Base-by-base conservation (phyloP, 345 rosid species). In the Eucalyptus cloeziana region DNA sequence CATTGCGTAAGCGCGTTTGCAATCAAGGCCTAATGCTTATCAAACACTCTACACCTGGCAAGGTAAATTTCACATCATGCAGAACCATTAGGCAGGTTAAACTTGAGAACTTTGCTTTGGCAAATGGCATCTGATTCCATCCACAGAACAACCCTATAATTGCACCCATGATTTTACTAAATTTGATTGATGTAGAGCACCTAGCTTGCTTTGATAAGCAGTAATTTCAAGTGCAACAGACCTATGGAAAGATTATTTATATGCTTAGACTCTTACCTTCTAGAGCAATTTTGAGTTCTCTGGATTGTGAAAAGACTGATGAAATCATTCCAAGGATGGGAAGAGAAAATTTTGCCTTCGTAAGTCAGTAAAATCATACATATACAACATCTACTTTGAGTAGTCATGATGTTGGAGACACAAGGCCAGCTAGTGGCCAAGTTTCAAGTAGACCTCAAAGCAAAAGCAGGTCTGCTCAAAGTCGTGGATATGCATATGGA, bases 201-300 rank as follows among this genome's bases (percentile, higher is more conserved):
- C 50, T 87, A 85, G 89, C 88, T 93, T 94, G 94, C 94, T 92
- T 92, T 87, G 90, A 85, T 90, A 91, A 62, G 91, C 92, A 90
- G 64, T 85, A 88, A 85, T 47, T 88, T 85, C 87, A 88, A 88
- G 90, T 88, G 85, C 64, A 45, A 14, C 49, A 88, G 33, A 85
- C 44, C 40, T 40, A 21, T 21, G 27, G 47, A 76, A 25, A 76
- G 47, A 76, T 76, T 2, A 76, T 76, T 76, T 76, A 40, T 76
- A 25, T 76, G 83, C 83, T 37, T 40, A 76, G 27, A 76, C 14
- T 17, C 83, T 76, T 76, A 76, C 83, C 83, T 76, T 76, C 47
- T 40, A 76, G 47, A 76, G 47, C 14, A 76, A 76, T 76, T 71
- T 37, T 76, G 83, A 76, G 47, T 76, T 76, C 47, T 37, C 45